These are phyloP conservation scores for Gossypium arboreum DNA, from an alignment of 345 rosid species.

Conservation along the genomic window DNA sequence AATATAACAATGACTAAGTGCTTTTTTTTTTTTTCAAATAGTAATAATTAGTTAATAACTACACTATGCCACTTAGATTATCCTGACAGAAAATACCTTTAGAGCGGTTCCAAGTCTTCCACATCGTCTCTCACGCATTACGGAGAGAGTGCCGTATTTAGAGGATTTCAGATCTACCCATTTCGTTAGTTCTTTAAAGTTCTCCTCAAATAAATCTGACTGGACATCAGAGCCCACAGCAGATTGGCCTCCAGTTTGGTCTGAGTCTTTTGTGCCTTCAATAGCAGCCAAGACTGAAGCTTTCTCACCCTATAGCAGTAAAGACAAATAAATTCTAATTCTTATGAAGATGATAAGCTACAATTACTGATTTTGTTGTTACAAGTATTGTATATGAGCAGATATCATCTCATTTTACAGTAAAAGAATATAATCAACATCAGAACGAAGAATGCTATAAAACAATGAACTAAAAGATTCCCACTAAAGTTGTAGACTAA, in stretches of 20 bases:
- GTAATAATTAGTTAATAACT: no score
- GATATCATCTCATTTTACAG: background rate
- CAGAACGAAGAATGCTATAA: background rate
- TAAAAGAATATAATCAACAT: slow-evolving; percentile 1
- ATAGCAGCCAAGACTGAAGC: slow-evolving; percentile 24
- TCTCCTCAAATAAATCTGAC: slow-evolving; percentile 68
- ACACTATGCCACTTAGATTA: background rate
- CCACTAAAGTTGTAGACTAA: background rate
- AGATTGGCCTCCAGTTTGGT: slow-evolving; percentile 23
- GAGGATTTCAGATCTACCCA: slow-evolving; percentile 87
- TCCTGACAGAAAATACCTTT: slow-evolving; percentile 47
- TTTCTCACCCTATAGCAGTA: slow-evolving; percentile 42
- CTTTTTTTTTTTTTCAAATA: no score
- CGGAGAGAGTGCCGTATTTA: slow-evolving; percentile 68
- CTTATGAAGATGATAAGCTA: slow-evolving; percentile 3
- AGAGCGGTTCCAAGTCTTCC: slow-evolving; percentile 81
- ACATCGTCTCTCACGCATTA: slow-evolving; percentile 65
- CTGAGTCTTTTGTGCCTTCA: slow-evolving; percentile 41
- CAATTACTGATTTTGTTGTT: background rate
- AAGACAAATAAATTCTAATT: background rate
- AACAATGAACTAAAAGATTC: background rate
- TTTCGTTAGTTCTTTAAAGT: slow-evolving; percentile 66
- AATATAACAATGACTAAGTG: background rate
- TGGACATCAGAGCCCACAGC: slow-evolving; percentile 33
- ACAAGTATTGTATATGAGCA: background rate